Base-by-base conservation (phyloP, 2,329 filamentous ascomycete species). In the Penicillium palitans region DNA sequence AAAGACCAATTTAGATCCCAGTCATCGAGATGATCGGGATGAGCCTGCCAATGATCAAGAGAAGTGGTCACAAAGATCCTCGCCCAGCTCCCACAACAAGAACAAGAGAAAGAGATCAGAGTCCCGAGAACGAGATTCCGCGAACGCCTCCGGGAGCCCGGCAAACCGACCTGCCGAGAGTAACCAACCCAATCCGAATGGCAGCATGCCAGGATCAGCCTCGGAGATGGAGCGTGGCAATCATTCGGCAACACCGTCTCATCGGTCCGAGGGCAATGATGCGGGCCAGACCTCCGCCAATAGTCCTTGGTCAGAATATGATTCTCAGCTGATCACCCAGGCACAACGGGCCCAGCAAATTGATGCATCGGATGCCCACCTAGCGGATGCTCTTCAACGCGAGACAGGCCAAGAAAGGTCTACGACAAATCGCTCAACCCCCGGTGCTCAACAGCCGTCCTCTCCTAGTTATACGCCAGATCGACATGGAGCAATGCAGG, bases 101-200 rank as follows among this genome's bases (percentile, higher is more conserved):
- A 84, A 86, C 68, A 83, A 82, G 64, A 74, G 81, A 58, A 93
- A 91, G 74, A 84, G 90, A 60, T 91, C 90, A 7, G 77, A 80
- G 46, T 90, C 88, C 6, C 73, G 79, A 39, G 87, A 87, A 56
- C 73, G 65, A 69, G 61, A 58, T 64, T 61, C 63, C 51, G 70
- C 75, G 55, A 73, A 67, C 35, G 60, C 65, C 52, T 69, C 71
- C 49, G 70, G 59, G 66, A 77, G 66, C 68, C 77, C 76, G 61
- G 73, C 66, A 61, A 72, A 69, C 63, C 71, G 61, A 59, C 72
- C 68, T 58, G 78, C 12, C 31, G 31, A 75, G 12, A 52, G 63
- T 39, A 51, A 39, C 9, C 68, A 70, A 19, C 56, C 63, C 41
- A 65, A 66, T 41, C 61, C 62, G 6, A 66, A 60, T 55, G 64